Conservation (phyloP, 75 land plant species). For the Selaginella moellendorffii region DNA sequence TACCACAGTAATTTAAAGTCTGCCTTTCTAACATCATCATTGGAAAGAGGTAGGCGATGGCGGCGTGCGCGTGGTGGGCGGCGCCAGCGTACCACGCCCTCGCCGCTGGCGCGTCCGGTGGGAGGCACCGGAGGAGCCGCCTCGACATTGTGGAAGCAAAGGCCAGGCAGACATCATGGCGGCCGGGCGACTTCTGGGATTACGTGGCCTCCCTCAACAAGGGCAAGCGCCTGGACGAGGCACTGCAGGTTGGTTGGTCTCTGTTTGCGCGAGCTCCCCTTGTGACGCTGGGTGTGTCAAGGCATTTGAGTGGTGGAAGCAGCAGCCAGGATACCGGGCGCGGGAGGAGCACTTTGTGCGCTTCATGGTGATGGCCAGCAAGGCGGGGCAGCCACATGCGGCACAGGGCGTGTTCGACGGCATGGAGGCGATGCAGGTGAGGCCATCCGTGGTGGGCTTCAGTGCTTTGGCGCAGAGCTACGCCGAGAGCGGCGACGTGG, state of each 20-base stretch:
- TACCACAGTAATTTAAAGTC: no score
- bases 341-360: conserved; percentile 18
- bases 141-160: no score
- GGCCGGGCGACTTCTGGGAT: not conserved
- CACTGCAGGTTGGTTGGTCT: not conserved
- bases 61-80: no score
- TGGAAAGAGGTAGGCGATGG: no score
- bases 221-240: not conserved
- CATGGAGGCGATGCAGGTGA: conserved; percentile 28
- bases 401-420: conserved; percentile 35
- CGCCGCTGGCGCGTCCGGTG: no score
- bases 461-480: conserved; percentile 54
- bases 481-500: conserved; percentile 29
- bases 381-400: conserved; percentile 23
- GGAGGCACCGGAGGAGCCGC: no score
- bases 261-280: not conserved
- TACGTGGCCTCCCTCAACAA: not conserved
- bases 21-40: no score
- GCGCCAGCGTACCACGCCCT: no score
- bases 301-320: conserved; percentile 29
- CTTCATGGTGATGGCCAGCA: conserved; percentile 22
- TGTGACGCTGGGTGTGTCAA: not conserved
- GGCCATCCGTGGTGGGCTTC: conserved; percentile 31
- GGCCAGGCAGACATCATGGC: no score
- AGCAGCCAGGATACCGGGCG: conserved; percentile 13